Base-by-base conservation (phyloP, 164 flowering plant genomes). In the Berberis vulgaris region DNA sequence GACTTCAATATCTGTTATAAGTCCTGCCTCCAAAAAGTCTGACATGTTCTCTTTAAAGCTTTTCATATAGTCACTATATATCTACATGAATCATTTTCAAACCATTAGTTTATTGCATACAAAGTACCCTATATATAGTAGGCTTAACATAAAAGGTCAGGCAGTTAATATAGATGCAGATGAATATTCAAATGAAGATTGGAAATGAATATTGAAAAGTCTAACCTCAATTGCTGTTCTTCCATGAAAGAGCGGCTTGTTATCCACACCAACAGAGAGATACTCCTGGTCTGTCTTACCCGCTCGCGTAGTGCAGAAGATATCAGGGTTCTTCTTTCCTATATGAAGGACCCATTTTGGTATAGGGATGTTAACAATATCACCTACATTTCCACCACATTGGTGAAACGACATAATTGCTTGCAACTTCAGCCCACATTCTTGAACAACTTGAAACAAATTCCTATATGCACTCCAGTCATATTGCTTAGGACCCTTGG, bases 341-440 rank as follows among this genome's bases (percentile, higher is more conserved):
- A 86, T 67, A 0, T 78, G 69, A 50, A 77, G 83, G 4, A 90
- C 79, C 98, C 97, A 93, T 39, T 80, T 58, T 9, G 97, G 98
- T 41, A 89, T 60, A 45, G 93, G 92, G 62, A 92, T 83, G 73
- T 56, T 73, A 3, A 84, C 85, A 43, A 45, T 67, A 69, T 92
- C 96, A 42, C 98, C 96, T 0, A 92, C 64, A 64, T 89, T 93
- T 45, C 94, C 94, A 43, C 90, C 96, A 62, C 96, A 92, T 63
- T 86, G 85, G 63, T 92, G 96, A 66, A 89, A 87, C 50, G 96
- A 89, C 98, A 89, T 88, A 52, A 89, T 86, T 11, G 85, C 91
- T 67, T 89, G 97, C 41, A 85, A 12, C 65, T 83, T 86, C 54
- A 89, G 58, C 1, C 82, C 87, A 73, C 80, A 82, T 63, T 77